These are phyloP conservation scores for Pouteria glomerata DNA, from an alignment of 148 eudicot species.

Conservation along the genomic window DNA sequence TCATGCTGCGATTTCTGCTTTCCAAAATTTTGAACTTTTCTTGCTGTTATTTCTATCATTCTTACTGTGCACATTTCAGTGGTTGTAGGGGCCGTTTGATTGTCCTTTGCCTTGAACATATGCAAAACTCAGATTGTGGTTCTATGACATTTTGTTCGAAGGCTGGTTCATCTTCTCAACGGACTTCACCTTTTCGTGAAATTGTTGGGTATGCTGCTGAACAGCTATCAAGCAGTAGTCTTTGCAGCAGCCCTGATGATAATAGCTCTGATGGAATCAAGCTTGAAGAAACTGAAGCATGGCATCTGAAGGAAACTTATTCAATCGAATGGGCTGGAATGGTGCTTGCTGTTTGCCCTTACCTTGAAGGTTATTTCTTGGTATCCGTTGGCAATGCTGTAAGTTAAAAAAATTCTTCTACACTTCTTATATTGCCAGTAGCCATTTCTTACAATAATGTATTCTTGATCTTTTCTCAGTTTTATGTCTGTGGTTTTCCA, in stretches of 20 bases:
- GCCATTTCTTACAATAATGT: constrained; percentile 7
- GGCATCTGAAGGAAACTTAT: constrained; percentile 62
- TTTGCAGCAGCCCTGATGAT: constrained; percentile 85
- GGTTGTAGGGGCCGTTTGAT: constrained; percentile 85
- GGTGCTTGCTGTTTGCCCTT: constrained; percentile 79
- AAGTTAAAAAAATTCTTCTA: constrained; percentile 25
- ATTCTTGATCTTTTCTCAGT: constrained; percentile 37
- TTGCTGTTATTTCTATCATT: constrained; percentile 1
- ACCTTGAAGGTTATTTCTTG: constrained; percentile 81
- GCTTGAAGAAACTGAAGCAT: constrained; percentile 81
- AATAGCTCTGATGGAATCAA: constrained; percentile 59
- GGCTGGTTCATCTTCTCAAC: constrained; percentile 54
- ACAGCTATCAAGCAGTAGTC: constrained; percentile 59
- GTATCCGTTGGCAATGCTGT: constrained; percentile 88
- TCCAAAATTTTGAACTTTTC: background rate
- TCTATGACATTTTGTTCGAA: constrained; percentile 51
- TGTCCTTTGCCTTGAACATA: constrained; percentile 76
- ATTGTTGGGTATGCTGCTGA: constrained; percentile 54
- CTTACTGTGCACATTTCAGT: constrained; percentile 15
- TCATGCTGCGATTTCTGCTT: constrained; percentile 1
- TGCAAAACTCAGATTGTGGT: constrained; percentile 59
- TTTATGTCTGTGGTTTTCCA: constrained; percentile 81
- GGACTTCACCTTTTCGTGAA: constrained; percentile 57
- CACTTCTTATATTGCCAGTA: background rate
- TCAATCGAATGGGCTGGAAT: constrained; percentile 56